These are phyloP conservation scores for Erysimum cheiri DNA, from an alignment of 441 rosid genomes.

Conservation along the genomic window DNA sequence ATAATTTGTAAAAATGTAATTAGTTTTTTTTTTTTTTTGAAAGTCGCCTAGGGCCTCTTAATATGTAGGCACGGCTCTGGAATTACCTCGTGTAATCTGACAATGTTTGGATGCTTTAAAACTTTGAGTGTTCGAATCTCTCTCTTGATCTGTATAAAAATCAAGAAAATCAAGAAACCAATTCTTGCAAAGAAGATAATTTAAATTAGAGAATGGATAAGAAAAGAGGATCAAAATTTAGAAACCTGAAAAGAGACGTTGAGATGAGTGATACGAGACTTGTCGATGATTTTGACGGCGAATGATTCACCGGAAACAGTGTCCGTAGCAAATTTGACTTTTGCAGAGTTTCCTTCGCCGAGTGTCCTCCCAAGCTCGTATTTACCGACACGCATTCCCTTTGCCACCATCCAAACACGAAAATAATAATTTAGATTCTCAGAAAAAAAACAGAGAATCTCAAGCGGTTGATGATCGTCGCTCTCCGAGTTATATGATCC, in stretches of 20 bases:
- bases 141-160: slow-evolving; percentile 73
- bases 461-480: background rate
- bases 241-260: slow-evolving; percentile 80
- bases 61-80: too few relatives aligned
- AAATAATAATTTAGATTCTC: background rate
- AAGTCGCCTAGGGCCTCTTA: too few relatives aligned
- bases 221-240: too few relatives aligned
- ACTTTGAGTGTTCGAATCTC: slow-evolving; percentile 92
- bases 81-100: slow-evolving; percentile 82
- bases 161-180: background rate
- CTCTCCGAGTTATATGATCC: too few relatives aligned
- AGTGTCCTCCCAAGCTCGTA: slow-evolving; percentile 90
- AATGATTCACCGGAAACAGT: slow-evolving; percentile 62
- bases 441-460: background rate
- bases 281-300: slow-evolving; percentile 91
- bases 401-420: slow-evolving; percentile 25
- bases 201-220: too few relatives aligned
- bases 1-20: too few relatives aligned
- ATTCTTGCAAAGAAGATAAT: too few relatives aligned
- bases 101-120: slow-evolving; percentile 90
- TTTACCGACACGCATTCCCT: slow-evolving; percentile 83
- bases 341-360: slow-evolving; percentile 94
- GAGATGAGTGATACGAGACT: slow-evolving; percentile 63
- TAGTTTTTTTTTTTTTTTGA: too few relatives aligned
- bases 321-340: slow-evolving; percentile 76